Evolutionary conservation across 306 rosid species (phyloP), one percentile per base, ranked within the genome.

Genomic region (Crataegus laevigata): DNA sequence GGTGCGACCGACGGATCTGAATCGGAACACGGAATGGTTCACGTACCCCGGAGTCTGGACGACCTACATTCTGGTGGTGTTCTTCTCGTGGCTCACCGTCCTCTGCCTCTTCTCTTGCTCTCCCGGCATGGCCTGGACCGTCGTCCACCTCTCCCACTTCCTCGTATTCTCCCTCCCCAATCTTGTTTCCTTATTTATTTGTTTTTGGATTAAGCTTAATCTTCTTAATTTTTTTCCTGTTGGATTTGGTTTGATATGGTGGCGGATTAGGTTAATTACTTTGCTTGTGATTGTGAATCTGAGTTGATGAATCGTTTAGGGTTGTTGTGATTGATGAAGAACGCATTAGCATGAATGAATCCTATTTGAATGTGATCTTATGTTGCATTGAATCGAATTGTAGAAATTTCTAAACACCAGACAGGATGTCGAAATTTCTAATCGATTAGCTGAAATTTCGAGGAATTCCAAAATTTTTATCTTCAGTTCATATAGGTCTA

Each of bases 1-100:
- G 75, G 73, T 34, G 17, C 84, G 82, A 21, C 57, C 87, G 77
- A 69, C 87, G 74, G 87, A 84, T 84, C 81, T 84, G 87, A 84
- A 84, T 72, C 75, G 79, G 84, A 84, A 84, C 74, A 84, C 87
- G 11, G 87, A 84, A 54, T 84, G 87, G 87, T 84, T 84, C 68
- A 80, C 84, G 55, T 80, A 80, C 80, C 87, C 87, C 0, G 87
- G 87, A 11, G 87, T 84, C 3, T 84, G 87, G 87, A 77, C 81
- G 19, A 80, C 80, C 55, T 84, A 84, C 77, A 84, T 84, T 34
- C 77, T 84, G 29, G 72, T 80, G 28, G 70, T 84, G 62, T 84
- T 84, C 74, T 80, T 80, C 80, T 84, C 87, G 22, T 84, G 87
- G 87, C 79, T 84, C 63, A 13, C 70, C 77, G 79, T 80, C 38